Conservation (phyloP, 352 stramenopile genomes). For the Pythium dissimile region DNA sequence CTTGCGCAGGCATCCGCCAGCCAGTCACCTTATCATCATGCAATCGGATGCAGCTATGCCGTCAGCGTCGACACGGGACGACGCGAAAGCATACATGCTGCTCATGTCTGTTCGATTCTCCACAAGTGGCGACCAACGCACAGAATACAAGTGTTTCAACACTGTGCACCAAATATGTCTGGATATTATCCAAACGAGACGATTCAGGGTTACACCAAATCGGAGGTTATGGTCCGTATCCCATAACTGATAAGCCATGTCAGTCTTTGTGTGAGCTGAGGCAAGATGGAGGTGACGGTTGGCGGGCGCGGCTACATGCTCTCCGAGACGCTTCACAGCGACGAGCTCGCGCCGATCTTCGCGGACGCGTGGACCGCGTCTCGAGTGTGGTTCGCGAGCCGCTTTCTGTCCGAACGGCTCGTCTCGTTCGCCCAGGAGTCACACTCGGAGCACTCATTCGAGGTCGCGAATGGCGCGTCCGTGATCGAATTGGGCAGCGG, state of each 20-base stretch:
- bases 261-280: not conserved
- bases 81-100: too few relatives aligned
- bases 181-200: too few relatives aligned
- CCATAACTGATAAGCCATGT: not conserved
- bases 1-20: too few relatives aligned
- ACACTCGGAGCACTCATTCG: slow-evolving; percentile 5
- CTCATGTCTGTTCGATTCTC: too few relatives aligned
- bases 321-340: slow-evolving; percentile 72
- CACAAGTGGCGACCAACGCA: too few relatives aligned
- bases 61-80: too few relatives aligned
- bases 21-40: too few relatives aligned
- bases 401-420: slow-evolving; percentile 64
- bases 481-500: slow-evolving; percentile 82
- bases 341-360: slow-evolving; percentile 78
- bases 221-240: too few relatives aligned
- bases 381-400: slow-evolving; percentile 66
- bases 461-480: slow-evolving; percentile 18
- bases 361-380: slow-evolving; percentile 79
- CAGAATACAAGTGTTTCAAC: too few relatives aligned
- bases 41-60: too few relatives aligned
- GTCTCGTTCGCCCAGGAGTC: slow-evolving; percentile 17
- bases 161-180: too few relatives aligned
- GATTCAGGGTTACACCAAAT: too few relatives aligned
- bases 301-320: slow-evolving; percentile 48
- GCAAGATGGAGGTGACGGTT: slow-evolving; percentile 38